Conservation (phyloP, 2,329 filamentous ascomycete genomes). For the Camillea tinctor region DNA sequence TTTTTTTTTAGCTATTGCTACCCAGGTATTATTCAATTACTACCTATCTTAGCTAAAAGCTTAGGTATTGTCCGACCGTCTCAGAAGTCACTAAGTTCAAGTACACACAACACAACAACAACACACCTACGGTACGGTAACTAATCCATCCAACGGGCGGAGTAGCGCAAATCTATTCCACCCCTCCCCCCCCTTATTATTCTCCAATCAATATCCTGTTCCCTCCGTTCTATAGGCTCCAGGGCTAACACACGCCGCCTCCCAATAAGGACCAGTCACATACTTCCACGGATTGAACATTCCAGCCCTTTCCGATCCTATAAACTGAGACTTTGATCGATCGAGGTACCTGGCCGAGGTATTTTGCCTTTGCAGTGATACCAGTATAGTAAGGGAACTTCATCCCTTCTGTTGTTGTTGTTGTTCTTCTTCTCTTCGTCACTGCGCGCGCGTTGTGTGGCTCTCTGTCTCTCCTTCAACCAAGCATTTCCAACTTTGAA, state of each 20-base stretch:
- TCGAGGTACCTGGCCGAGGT: constrained; percentile 16
- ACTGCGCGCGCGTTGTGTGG: background rate
- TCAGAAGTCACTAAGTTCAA: background rate
- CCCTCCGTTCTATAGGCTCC: background rate
- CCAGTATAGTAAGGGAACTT: too few species aligned
- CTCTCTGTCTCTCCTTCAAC: too few species aligned
- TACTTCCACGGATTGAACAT: constrained; percentile 12
- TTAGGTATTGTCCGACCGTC: too few species aligned
- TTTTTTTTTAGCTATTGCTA: too few species aligned
- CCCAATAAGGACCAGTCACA: constrained; percentile 14
- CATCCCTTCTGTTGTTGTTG: constrained; percentile 7
- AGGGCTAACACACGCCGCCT: background rate
- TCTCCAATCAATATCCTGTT: constrained; percentile 9
- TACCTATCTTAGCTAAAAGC: too few species aligned
- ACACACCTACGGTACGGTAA: background rate
- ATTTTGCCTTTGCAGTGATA: constrained; percentile 16
- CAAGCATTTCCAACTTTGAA: background rate
- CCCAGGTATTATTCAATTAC: too few species aligned
- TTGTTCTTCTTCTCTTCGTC: background rate
- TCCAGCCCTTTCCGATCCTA: constrained; percentile 18
- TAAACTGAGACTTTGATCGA: constrained; percentile 19
- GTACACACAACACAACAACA: background rate
- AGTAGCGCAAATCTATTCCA: constrained; percentile 3
- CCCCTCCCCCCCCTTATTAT: constrained; percentile 5
- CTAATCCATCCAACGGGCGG: background rate